Base-by-base conservation (phyloP, 2,329 filamentous ascomycete species). In the Lojkania enalia region DNA sequence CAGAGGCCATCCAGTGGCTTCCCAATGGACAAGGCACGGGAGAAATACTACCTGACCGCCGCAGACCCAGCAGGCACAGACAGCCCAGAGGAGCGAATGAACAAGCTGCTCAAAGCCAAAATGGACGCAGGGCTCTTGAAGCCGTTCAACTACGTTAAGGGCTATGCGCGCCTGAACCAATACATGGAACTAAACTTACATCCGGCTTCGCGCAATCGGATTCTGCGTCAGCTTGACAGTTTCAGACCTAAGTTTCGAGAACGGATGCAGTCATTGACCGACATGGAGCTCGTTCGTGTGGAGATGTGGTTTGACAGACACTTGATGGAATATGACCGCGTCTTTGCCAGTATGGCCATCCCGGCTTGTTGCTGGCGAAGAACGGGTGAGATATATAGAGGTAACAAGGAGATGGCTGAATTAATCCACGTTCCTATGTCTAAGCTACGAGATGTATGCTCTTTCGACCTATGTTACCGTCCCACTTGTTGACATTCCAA, bases 251-350 rank as follows among this genome's bases (percentile, higher is more conserved):
- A 95, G 64, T 99, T 99, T 64, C 82, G 94, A 51, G 92, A 97
- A 71, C 90, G 95, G 73, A 92, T 95, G 67, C 90, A 97, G 55
- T 85, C 80, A 23, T 76, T 97, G 64, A 96, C 89, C 2, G 94
- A 99, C 70, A 88, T 96, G 67, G 90, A 99, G 70, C 82, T 99
- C 19, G 86, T 97, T 20, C 84, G 91, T 47, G 92, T 97, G 9
- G 94, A 99, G 72, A 96, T 97, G 90, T 97, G 94, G 92, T 97
- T 99, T 64, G 94, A 99, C 71, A 84, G 87, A 61, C 94, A 88
- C 52, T 74, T 99, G 57, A 94, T 97, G 87, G 94, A 97, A 66
- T 97, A 97, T 61, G 94, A 99, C 64, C 89, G 94, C 21, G 91
- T 99, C 1, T 99, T 99, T 74, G 94, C 94, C 2, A 95, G 90